Base-by-base conservation (phyloP, 2,329 filamentous ascomycete species). In the Talaromyces atroroseus region DNA sequence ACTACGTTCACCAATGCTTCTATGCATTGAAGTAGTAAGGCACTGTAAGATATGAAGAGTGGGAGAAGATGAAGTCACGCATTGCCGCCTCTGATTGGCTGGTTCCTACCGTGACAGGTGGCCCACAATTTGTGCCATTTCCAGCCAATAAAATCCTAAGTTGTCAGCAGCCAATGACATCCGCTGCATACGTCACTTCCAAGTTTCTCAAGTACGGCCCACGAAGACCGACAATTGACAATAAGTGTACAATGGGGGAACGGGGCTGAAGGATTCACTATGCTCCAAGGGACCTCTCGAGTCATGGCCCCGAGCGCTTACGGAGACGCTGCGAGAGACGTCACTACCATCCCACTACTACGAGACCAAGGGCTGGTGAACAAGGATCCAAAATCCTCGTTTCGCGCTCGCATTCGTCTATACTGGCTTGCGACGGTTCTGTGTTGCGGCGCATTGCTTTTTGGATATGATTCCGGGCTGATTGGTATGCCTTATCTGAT, bases 341-440 rank as follows among this genome's bases (percentile, higher is more conserved):
- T 38, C 40, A 56, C 36, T 20, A 50, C 47, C 14, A 20, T 57
- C 14, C 56, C 56, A 24, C 32, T 54, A 8, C 23, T 58, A 23
- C n/a, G 23, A 45, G 45, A 50, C 26, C 4, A n/a, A n/a, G n/a
- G n/a, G 36, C 20, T 1, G 16, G 26, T 48, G 14, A 46, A 36
- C 14, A 29, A 24, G 11, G 44, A 44, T 14, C 29, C 44, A 3
- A 49, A 45, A 49, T 51, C 59, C 26, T 65, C 64, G 8, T 60
- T 58, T 3, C 59, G 66, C 21, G 77, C 76, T 23, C 74, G 67
- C 53, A 61, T 78, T 34, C 70, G 79, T 56, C 77, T 78, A 29
- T 82, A 80, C 63, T 81, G 75, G 73, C 71, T 82, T 10, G 78
- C 77, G 2, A 69, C 69, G 1, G 75, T 81, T 3, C 75, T 80